A percentile compares a stretch with the other conserved stretches of the same genome.
Conservation (phyloP, 192 early-diverging fungal species). For the Coemansia sp. region DNA sequence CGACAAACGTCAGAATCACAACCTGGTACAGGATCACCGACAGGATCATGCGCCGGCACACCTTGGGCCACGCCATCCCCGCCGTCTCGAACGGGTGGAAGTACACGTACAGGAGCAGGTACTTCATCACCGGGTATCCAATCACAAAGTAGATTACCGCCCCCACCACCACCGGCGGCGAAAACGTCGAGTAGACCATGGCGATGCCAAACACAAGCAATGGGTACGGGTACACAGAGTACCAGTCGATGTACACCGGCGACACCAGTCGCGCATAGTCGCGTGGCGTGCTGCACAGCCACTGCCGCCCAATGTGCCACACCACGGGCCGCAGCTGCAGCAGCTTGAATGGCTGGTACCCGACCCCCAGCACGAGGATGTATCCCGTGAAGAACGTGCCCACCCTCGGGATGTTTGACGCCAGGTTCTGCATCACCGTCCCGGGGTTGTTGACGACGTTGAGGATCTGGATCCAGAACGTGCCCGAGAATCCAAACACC, state of each 20-base stretch:
- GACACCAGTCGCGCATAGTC: slow-evolving; percentile 74
- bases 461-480: slow-evolving; percentile 60
- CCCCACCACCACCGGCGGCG: slow-evolving; percentile 68
- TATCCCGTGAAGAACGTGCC: slow-evolving; percentile 80
- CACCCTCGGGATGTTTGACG: slow-evolving; percentile 63
- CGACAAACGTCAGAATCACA: slow-evolving; percentile 58
- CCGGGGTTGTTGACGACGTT: slow-evolving; percentile 65
- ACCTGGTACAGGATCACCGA: slow-evolving; percentile 65
- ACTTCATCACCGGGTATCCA: slow-evolving; percentile 70
- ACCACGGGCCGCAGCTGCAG: slow-evolving; percentile 65
- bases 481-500: slow-evolving; percentile 70
- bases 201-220: slow-evolving; percentile 70
- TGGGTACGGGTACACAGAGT: slow-evolving; percentile 65
- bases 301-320: slow-evolving; percentile 54
- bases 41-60: slow-evolving; percentile 65
- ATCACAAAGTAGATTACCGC: slow-evolving; percentile 65
- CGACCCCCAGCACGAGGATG: slow-evolving; percentile 69
- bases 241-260: slow-evolving; percentile 68
- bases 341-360: slow-evolving; percentile 66
- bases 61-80: slow-evolving; percentile 69
- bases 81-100: slow-evolving; percentile 72
- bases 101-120: slow-evolving; percentile 74
- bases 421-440: slow-evolving; percentile 61
- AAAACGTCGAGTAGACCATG: slow-evolving; percentile 76
- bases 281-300: slow-evolving; percentile 72